A percentile compares a stretch with the other conserved stretches of the same genome.
These are phyloP conservation scores for Pleurostoma richardsiae DNA, from an alignment of 2,329 filamentous ascomycete species.

Conservation along the genomic window DNA sequence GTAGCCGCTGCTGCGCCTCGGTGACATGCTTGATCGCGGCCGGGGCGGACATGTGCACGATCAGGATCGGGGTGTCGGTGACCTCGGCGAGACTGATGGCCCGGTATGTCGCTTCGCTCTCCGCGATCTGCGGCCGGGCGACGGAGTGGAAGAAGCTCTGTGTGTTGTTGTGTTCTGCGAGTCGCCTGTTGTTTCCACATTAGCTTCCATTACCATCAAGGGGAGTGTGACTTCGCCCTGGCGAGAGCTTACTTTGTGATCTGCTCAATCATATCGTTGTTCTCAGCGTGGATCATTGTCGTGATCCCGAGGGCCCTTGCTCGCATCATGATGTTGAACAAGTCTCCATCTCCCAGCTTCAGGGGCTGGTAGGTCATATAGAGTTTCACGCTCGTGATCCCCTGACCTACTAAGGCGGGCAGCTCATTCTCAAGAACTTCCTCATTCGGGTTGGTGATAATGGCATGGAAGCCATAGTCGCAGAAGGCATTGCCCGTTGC, in stretches of 20 bases:
- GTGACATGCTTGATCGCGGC: conserved; percentile 41
- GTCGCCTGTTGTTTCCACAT: too few species aligned
- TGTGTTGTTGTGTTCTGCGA: too few species aligned
- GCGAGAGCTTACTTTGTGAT: conserved; percentile 23
- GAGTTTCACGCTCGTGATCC: conserved; percentile 36
- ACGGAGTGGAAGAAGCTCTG: conserved; percentile 37
- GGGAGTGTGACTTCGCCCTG: too few species aligned
- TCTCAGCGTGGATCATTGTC: conserved; percentile 44
- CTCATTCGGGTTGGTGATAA: conserved; percentile 37
- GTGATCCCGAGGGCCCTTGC: conserved; percentile 33
- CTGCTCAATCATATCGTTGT: conserved; percentile 38
- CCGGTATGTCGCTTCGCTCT: conserved; percentile 43
- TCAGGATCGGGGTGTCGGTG: conserved; percentile 42
- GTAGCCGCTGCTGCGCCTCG: conserved; percentile 39
- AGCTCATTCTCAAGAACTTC: conserved; percentile 35
- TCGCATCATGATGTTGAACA: conserved; percentile 42
- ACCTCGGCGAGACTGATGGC: conserved; percentile 42
- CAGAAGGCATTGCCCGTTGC: conserved; percentile 39
- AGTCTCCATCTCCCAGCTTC: conserved; percentile 35
- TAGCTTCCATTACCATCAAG: too few species aligned
- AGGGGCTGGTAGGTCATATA: conserved; percentile 43
- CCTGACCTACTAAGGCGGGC: conserved; percentile 26
- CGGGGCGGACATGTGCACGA: conserved; percentile 45
- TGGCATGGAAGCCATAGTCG: conserved; percentile 51
- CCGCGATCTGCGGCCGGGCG: conserved; percentile 35